Base-by-base conservation (phyloP, 2,329 filamentous ascomycete species). In the Diaporthe sp. region DNA sequence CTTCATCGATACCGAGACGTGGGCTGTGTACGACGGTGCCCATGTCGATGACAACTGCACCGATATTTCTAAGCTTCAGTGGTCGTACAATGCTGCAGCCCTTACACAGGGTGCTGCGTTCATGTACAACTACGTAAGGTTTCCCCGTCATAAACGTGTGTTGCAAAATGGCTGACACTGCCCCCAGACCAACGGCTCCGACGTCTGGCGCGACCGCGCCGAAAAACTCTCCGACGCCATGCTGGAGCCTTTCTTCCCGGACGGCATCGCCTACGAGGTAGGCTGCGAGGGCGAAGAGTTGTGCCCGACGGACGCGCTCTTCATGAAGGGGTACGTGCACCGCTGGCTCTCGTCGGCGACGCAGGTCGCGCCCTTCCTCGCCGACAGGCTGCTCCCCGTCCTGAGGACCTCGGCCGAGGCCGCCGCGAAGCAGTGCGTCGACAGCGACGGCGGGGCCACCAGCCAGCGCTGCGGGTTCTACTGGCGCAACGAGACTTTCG, bases 21-120 rank as follows among this genome's bases (percentile, higher is more conserved):
- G 89, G 81, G 88, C 89, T 75, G 87, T 93, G 42, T 90, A 88
- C 74, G 91, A 93, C 79, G 91, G 91, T 10, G 87, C 86, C 0
- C 83, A 89, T 68, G 84, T 87, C 31, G 82, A 79, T 9, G 82
- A 84, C 3, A 88, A 91, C 79, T 93, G 92, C 82, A 87, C 84
- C 5, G 79, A 84, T 53, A 82, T 90, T 75, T 88, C 88, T 81
- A 84, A 86, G 73, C 81, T 86, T 3, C 88, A 91, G 78, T 92
- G 88, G 83, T 88, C 89, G 0, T 89, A 91, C 80, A 90, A 89
- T 77, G 85, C 87, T 31, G 90, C 87, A 3, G 82, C 89, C 12
- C 87, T 89, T 73, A 80, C 91, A 44, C 83, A 87, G 62, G 91
- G 91, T 1, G 87, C 88, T 0, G 90, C 91, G 0, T 88, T 87